Percentiles rank a stretch among this genome's conserved stretches.
Evolutionary conservation across 495 filamentous ascomycete genomes (phyloP).

Genomic region (Sordaria brevicollis): DNA sequence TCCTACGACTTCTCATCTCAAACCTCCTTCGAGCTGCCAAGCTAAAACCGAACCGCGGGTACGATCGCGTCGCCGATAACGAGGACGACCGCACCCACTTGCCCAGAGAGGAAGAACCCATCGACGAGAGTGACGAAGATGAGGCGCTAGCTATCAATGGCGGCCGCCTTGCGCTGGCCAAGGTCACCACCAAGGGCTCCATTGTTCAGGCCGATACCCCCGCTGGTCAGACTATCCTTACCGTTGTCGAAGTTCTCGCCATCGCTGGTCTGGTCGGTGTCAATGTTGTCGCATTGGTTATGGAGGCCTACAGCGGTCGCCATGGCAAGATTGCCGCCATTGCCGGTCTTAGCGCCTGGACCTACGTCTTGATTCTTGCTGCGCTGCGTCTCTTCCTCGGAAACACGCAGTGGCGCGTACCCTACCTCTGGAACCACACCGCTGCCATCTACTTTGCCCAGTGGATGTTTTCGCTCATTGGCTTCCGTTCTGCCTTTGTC

Average conservation of each 20-base stretch:
- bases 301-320: conserved; percentile 19
- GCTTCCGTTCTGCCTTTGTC: conserved; percentile 79
- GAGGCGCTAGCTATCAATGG: conserved; percentile 44
- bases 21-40: conserved; percentile 35
- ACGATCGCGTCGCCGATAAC: conserved; percentile 36
- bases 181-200: conserved; percentile 50
- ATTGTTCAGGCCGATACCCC: conserved; percentile 72
- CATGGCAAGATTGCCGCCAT: conserved; percentile 44
- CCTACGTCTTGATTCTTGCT: conserved; percentile 69
- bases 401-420: conserved; percentile 54
- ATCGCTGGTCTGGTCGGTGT: conserved; percentile 60
- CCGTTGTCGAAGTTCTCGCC: conserved; percentile 63
- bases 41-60: conserved; percentile 36
- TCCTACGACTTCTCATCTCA: conserved; percentile 52
- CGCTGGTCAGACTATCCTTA: conserved; percentile 55
- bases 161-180: conserved; percentile 46
- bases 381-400: conserved; percentile 63
- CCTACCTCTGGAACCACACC: conserved; percentile 87
- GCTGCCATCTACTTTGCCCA: conserved; percentile 72
- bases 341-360: conserved; percentile 60
- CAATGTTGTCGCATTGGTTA: conserved; percentile 49
- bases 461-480: conserved; percentile 64
- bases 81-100: conserved; percentile 35
- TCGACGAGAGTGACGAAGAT: conserved; percentile 51
- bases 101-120: conserved; percentile 32